phyloP scores from a whole-genome alignment of 2,329 filamentous ascomycete genomes.

The Hypomyces rosellus region DNA sequence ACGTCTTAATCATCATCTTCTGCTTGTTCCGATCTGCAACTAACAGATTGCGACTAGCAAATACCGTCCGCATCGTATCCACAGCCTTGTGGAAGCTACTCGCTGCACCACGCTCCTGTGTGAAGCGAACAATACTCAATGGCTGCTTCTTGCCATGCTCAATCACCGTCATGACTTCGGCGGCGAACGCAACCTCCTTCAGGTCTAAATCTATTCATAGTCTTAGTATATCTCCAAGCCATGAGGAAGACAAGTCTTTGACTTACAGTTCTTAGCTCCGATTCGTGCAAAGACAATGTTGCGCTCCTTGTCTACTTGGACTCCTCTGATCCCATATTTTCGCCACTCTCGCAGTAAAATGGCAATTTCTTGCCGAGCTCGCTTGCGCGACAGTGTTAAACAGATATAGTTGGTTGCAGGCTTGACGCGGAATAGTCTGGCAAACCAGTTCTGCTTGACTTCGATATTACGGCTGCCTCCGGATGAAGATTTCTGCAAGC shows the following conservation, averaged over 20 bases:
- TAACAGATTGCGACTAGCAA: constrained; percentile 59
- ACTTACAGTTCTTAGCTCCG: constrained; percentile 69
- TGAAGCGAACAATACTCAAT: constrained; percentile 77
- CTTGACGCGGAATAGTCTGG: constrained; percentile 82
- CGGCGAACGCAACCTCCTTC: constrained; percentile 81
- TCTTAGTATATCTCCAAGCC: constrained; percentile 15
- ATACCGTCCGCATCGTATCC: constrained; percentile 64
- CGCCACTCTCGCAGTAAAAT: constrained; percentile 74
- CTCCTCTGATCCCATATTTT: constrained; percentile 71
- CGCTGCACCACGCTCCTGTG: constrained; percentile 84
- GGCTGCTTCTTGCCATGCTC: constrained; percentile 73
- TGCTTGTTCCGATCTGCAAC: constrained; percentile 60
- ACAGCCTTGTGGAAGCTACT: constrained; percentile 82
- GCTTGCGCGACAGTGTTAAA: constrained; percentile 60
- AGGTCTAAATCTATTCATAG: constrained; percentile 61
- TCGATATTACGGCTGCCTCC: constrained; percentile 50
- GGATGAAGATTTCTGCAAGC: constrained; percentile 30
- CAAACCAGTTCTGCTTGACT: constrained; percentile 77
- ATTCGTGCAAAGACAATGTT: constrained; percentile 77
- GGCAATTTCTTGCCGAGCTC: constrained; percentile 70
- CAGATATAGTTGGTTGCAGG: constrained; percentile 71
- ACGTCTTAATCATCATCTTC: constrained; percentile 68
- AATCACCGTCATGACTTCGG: constrained; percentile 82
- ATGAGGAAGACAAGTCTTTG: not conserved
- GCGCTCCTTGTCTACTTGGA: constrained; percentile 70